phyloP scores from a whole-genome alignment of 73 alveolate species.

The Paramecium pentaurelia region DNA sequence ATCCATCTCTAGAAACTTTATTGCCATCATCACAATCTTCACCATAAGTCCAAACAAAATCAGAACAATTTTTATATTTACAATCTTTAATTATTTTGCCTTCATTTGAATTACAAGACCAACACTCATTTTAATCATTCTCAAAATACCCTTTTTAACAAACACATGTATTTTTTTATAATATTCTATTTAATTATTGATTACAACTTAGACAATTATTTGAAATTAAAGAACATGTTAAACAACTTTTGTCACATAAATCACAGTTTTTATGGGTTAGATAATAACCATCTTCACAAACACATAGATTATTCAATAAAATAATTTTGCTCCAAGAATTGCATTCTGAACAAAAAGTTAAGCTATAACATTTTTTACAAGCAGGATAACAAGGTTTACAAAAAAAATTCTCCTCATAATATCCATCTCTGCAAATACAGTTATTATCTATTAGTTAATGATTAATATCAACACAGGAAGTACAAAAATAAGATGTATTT shows the following conservation, averaged over 20 bases:
- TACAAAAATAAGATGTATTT: background rate
- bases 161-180: background rate
- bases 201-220: background rate
- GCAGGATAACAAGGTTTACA: background rate
- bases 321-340: background rate
- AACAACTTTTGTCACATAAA: background rate
- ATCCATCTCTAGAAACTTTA: background rate
- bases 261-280: background rate
- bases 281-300: background rate
- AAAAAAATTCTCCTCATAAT: background rate
- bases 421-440: conserved; percentile 5
- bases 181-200: background rate
- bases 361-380: background rate
- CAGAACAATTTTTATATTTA: background rate
- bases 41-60: background rate
- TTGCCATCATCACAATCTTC: conserved; percentile 57
- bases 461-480: background rate
- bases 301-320: background rate
- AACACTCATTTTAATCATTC: background rate
- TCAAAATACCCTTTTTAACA: background rate
- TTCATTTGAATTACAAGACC: background rate
- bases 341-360: background rate
- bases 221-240: background rate
- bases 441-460: background rate
- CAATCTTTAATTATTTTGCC: conserved; percentile 9